Percentiles rank a stretch among this genome's conserved stretches.
Evolutionary conservation across 2,329 filamentous ascomycete species (phyloP).

Genomic region (Fusarium clavum): DNA sequence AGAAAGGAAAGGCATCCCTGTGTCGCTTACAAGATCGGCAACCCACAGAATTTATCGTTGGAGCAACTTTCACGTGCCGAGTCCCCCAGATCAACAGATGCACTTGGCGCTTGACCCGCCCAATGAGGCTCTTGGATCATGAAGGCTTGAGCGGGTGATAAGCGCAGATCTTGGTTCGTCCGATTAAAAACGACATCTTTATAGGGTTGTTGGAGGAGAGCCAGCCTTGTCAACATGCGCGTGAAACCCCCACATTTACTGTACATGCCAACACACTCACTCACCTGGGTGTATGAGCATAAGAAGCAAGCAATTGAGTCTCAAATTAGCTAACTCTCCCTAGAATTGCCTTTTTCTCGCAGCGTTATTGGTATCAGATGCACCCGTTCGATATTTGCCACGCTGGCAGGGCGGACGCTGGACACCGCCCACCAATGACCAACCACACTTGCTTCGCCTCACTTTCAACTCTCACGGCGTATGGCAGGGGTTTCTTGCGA

Average conservation of each 20-base stretch:
- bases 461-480: conserved; percentile 44
- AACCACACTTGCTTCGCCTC: conserved; percentile 47
- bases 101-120: conserved; percentile 35
- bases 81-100: conserved; percentile 32
- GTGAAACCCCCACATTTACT: conserved; percentile 11
- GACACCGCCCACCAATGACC: conserved; percentile 42
- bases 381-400: conserved; percentile 45
- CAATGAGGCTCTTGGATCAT: conserved; percentile 27
- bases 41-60: conserved; percentile 22
- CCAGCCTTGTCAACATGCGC: conserved; percentile 25
- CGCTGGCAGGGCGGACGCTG: conserved; percentile 47
- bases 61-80: conserved; percentile 17
- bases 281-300: conserved; percentile 1
- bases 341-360: conserved; percentile 7
- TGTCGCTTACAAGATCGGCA: conserved; percentile 34
- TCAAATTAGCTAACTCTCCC: conserved; percentile 3
- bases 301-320: conserved; percentile 14
- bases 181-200: conserved; percentile 7
- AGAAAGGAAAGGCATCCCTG: conserved; percentile 17
- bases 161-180: conserved; percentile 39
- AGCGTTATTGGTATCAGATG: conserved; percentile 33
- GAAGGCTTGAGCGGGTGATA: conserved; percentile 33
- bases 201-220: conserved; percentile 4
- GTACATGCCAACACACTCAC: conserved; percentile 10
- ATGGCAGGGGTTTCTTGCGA: conserved; percentile 44